These are phyloP conservation scores for Sicyos baderoa DNA, from an alignment of 306 rosid genomes.

Conservation along the genomic window DNA sequence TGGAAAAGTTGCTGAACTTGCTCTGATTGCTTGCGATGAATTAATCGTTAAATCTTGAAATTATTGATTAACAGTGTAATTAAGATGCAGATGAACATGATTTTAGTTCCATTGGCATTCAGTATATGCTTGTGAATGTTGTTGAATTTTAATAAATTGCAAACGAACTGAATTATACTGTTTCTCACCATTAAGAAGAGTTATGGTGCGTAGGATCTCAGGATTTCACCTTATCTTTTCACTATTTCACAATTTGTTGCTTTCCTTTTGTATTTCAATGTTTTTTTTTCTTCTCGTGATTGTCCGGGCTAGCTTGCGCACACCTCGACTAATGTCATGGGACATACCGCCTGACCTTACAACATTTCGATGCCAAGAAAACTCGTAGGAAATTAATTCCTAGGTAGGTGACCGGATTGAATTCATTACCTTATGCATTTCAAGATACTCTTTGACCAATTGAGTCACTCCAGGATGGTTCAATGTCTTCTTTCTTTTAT, in stretches of 20 bases:
- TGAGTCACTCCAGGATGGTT: too few species aligned
- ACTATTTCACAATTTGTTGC: background rate
- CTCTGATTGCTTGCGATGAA: constrained; percentile 13
- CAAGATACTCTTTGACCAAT: too few species aligned
- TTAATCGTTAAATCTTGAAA: background rate
- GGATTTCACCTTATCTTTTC: background rate
- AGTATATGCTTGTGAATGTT: too few species aligned
- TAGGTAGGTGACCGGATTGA: too few species aligned
- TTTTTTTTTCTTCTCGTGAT: too few species aligned
- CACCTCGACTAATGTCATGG: too few species aligned
- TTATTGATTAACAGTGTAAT: background rate
- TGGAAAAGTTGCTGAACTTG: background rate
- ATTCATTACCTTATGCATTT: too few species aligned
- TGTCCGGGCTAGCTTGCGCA: too few species aligned
- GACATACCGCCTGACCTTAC: too few species aligned
- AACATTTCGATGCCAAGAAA: too few species aligned
- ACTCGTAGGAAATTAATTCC: too few species aligned
- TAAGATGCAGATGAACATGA: background rate
- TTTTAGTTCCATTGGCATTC: too few species aligned
- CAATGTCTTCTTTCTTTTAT: background rate
- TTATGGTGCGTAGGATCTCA: background rate
- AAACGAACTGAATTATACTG: background rate
- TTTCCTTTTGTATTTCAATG: background rate
- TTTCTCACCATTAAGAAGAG: background rate
- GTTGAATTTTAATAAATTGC: background rate